Conservation (phyloP, 169 alveolate species). For the Babesia caballi region DNA sequence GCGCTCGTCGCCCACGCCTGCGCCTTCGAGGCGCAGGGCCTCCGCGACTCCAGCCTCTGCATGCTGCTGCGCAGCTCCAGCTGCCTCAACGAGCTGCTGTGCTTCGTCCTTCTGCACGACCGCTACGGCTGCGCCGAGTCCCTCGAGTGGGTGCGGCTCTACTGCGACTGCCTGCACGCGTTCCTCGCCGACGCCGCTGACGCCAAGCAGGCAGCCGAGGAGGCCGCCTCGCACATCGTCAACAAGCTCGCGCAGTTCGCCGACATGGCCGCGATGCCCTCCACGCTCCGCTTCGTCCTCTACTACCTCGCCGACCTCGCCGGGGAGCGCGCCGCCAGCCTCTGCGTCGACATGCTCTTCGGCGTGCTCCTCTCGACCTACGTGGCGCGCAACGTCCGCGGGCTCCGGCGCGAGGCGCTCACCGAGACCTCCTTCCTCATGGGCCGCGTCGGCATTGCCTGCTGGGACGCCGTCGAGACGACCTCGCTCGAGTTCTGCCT, state of each 20-base stretch:
- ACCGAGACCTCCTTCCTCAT: constrained; percentile 48
- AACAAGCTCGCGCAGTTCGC: constrained; percentile 27
- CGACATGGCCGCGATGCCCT: constrained; percentile 49
- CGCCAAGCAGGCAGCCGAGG: constrained; percentile 31
- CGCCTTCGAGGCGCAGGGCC: constrained; percentile 27
- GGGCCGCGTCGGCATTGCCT: constrained; percentile 60
- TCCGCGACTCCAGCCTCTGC: constrained; percentile 20
- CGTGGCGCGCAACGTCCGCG: constrained; percentile 15
- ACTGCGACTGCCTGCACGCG: constrained; percentile 27
- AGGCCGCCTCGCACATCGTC: constrained; percentile 43
- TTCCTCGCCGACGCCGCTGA: constrained; percentile 7
- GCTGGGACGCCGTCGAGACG: constrained; percentile 61
- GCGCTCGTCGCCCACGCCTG: constrained; percentile 33
- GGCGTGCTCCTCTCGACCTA: constrained; percentile 39
- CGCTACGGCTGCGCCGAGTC: constrained; percentile 39
- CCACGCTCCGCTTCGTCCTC: constrained; percentile 43
- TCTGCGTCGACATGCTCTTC: constrained; percentile 47
- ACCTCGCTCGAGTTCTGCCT: constrained; percentile 34
- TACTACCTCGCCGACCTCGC: constrained; percentile 49
- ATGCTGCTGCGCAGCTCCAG: constrained; percentile 59
- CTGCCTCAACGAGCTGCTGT: constrained; percentile 43
- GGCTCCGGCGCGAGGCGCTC: constrained; percentile 1
- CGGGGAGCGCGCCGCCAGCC: constrained; percentile 34
- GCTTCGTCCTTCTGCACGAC: constrained; percentile 40
- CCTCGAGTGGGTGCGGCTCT: constrained; percentile 29